Evolutionary conservation across 2,329 filamentous ascomycete species (phyloP), one percentile per base, ranked within the genome.

Genomic region (Knufia petricola): DNA sequence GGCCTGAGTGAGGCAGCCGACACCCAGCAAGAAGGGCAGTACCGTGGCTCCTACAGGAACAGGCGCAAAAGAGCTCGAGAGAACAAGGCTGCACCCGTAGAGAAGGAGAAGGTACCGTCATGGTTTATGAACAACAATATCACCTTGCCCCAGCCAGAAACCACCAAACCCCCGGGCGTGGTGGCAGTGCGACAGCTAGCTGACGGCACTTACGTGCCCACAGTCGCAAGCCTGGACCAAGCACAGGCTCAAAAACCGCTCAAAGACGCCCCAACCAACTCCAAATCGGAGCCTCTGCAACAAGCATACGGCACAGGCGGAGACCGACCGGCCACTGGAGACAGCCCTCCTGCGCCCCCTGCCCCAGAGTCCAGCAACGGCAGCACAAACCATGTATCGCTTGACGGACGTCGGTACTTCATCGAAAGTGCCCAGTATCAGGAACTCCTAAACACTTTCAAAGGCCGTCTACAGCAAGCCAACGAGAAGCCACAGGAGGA

Each of bases 401-500:
- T 46, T 4, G 24, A 41, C 12, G 30, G 42, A 8, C 15, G 13
- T 13, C 51, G 50, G 39, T 59, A 59, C 40, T 54, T 53, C 38
- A 40, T 59, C 13, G 39, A 55, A 10, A 46, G 42, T 10, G 49
- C 51, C 34, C 57, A 59, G 39, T 55, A 52, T 38, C 48, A 56
- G 21, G 57, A 59, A 42, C 49, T 55, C 3, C 36, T 50, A 19
- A 44, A 49, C n/a, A 59, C 54, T 15, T 51, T 54, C 21, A 51
- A 52, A 46, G 57, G 57, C 10, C 52, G 55, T 15, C 41, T 59
- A 26, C 47, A 49, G 21, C 20, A 50, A 7, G 36, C 51, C 13
- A 43, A 24, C 9, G 31, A 60, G 60, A 13, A 55, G 58, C 23
- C 69, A 61, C 57, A 65, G 3, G 58, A 63, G 43, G 67, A 69